phyloP scores from a whole-genome alignment of 1,284 basidiomycete genomes.

The Ustilago trichophora region DNA sequence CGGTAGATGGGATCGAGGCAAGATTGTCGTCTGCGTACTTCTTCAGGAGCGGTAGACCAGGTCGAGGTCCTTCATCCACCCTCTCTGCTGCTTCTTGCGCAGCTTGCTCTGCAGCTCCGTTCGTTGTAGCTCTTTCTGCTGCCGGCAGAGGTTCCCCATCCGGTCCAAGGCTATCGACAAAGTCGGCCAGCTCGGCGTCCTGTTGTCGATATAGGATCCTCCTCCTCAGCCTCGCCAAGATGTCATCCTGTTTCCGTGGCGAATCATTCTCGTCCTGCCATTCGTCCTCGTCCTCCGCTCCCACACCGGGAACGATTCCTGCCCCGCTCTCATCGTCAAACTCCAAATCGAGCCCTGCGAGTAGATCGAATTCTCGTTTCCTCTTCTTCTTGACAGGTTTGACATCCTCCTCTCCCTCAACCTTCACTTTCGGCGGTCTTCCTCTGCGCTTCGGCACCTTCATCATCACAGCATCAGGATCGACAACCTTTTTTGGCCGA shows the following conservation, averaged over 20 bases:
- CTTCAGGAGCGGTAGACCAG: constrained; percentile 8
- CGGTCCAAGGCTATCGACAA: constrained; percentile 26
- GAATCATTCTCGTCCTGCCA: constrained; percentile 23
- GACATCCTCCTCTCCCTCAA: constrained; percentile 4
- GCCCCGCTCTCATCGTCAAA: constrained; percentile 24
- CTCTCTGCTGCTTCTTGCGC: not conserved
- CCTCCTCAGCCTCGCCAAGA: constrained; percentile 36
- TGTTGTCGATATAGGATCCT: constrained; percentile 41
- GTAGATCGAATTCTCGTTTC: constrained; percentile 39
- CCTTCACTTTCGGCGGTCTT: constrained; percentile 22
- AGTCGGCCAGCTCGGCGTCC: constrained; percentile 37
- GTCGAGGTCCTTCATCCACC: constrained; percentile 21
- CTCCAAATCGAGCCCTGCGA: constrained; percentile 35
- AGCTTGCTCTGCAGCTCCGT: not conserved
- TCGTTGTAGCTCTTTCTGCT: constrained; percentile 2
- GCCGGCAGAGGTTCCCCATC: constrained; percentile 12
- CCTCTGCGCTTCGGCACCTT: constrained; percentile 41
- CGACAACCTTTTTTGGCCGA: constrained; percentile 34
- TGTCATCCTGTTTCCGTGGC: constrained; percentile 29
- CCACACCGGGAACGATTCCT: constrained; percentile 19
- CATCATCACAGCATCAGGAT: constrained; percentile 30
- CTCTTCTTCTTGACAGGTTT: constrained; percentile 12
- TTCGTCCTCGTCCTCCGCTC: constrained; percentile 18
- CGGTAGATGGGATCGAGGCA: constrained; percentile 18
- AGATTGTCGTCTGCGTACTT: not conserved